Conservation (phyloP, 805 yeast species). For the Barnettozyma californica region DNA sequence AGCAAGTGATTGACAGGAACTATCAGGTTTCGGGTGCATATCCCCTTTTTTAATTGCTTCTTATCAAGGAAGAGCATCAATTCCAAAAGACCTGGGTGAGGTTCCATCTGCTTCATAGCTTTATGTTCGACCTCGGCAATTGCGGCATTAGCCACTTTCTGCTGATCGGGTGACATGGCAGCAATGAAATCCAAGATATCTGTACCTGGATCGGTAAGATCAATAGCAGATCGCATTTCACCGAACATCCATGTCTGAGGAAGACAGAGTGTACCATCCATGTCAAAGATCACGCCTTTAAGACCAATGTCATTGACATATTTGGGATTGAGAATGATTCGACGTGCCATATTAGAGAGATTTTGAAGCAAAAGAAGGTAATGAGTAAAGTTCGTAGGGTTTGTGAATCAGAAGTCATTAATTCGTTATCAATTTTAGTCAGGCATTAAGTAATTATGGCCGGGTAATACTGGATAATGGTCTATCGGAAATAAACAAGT, state of each 20-base stretch:
- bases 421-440: background rate
- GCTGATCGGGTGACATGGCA: slow-evolving; percentile 34
- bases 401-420: background rate
- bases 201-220: slow-evolving; percentile 35
- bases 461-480: background rate
- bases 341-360: slow-evolving; percentile 10
- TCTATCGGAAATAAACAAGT: slow-evolving; percentile 1
- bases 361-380: background rate
- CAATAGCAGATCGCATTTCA: slow-evolving; percentile 57
- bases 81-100: slow-evolving; percentile 18
- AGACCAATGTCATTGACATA: slow-evolving; percentile 27
- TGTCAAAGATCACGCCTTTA: slow-evolving; percentile 62
- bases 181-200: slow-evolving; percentile 53
- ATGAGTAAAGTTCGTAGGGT: background rate
- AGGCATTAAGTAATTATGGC: background rate
- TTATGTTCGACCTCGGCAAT: slow-evolving; percentile 50
- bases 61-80: slow-evolving; percentile 12
- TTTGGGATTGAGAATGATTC: slow-evolving; percentile 22
- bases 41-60: slow-evolving; percentile 38
- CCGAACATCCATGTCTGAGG: slow-evolving; percentile 58
- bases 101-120: slow-evolving; percentile 55
- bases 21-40: slow-evolving; percentile 57
- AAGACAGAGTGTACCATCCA: slow-evolving; percentile 73
- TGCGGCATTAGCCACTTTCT: slow-evolving; percentile 38
- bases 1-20: slow-evolving; percentile 51